Conservation (phyloP, 371 early-diverging fungal species). For the Zancudomyces culisetae region DNA sequence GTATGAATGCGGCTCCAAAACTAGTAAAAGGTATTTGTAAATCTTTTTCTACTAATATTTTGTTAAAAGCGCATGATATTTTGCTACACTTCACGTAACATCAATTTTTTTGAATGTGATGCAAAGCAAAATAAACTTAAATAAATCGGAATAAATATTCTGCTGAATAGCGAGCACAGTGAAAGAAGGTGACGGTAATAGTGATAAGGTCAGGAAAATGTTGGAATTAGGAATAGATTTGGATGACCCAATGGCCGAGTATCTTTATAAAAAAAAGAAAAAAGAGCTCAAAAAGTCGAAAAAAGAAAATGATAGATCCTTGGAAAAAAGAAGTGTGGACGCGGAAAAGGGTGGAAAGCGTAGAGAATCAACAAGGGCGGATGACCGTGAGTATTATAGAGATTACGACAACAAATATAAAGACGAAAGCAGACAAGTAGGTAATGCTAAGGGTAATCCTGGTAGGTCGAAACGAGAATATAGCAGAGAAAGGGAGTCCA, state of each 20-base stretch:
- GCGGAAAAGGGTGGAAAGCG: background rate
- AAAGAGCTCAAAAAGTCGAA: conserved; percentile 27
- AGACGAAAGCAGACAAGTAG: background rate
- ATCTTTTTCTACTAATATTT: conserved; percentile 4
- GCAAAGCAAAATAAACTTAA: too few relatives aligned
- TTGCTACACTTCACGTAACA: too few relatives aligned
- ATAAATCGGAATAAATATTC: too few relatives aligned
- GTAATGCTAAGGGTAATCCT: background rate
- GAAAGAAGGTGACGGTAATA: conserved; percentile 19
- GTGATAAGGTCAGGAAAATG: conserved; percentile 17
- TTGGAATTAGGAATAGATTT: conserved; percentile 31
- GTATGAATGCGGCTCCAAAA: conserved; percentile 45
- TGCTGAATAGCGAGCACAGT: too few relatives aligned
- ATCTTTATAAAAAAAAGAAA: conserved; percentile 31
- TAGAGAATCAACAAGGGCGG: background rate
- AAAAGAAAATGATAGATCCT: conserved; percentile 26
- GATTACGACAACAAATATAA: background rate
- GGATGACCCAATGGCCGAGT: conserved; percentile 67
- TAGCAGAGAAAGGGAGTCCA: background rate
- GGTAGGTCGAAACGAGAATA: too few relatives aligned
- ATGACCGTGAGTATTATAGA: background rate
- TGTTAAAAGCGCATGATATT: too few relatives aligned
- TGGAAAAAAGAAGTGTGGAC: conserved; percentile 15
- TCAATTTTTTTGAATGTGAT: too few relatives aligned
- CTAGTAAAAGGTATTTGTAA: conserved; percentile 23